phyloP scores from a whole-genome alignment of 106 monocot genomes.

The Triglochin maritima region DNA sequence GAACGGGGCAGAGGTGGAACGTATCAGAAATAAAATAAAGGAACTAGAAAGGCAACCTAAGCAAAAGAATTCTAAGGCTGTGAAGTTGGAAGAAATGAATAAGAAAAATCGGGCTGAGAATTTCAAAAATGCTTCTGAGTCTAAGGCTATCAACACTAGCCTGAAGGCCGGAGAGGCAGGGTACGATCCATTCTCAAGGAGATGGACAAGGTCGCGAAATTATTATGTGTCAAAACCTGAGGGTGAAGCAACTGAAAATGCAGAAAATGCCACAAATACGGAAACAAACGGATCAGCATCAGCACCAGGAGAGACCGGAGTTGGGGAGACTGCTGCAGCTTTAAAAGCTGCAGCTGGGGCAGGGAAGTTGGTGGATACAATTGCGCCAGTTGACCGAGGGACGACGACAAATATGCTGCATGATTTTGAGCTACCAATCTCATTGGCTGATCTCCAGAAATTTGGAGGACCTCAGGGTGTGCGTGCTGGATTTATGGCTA shows the following conservation, averaged over 20 bases:
- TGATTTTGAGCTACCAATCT: conserved; percentile 74
- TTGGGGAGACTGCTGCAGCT: conserved; percentile 56
- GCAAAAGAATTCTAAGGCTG: conserved; percentile 61
- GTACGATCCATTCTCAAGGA: conserved; percentile 92
- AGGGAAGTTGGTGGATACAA: conserved; percentile 85
- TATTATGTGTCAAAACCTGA: conserved; percentile 61
- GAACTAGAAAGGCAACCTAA: conserved; percentile 38
- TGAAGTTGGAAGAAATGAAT: conserved; percentile 83
- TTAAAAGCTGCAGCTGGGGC: conserved; percentile 74
- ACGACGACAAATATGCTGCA: conserved; percentile 60
- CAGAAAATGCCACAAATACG: conserved; percentile 11
- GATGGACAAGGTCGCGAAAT: conserved; percentile 89
- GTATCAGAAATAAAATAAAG: conserved; percentile 43
- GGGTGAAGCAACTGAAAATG: conserved; percentile 4
- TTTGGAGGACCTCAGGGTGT: conserved; percentile 64
- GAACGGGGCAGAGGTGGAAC: conserved; percentile 53
- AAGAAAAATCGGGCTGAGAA: conserved; percentile 82
- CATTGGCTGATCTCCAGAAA: conserved; percentile 56
- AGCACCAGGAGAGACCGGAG: conserved; percentile 24
- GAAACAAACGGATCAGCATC: conserved; percentile 13
- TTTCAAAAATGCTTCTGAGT: conserved; percentile 83
- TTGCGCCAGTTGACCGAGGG: conserved; percentile 68
- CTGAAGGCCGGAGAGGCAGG: conserved; percentile 93
- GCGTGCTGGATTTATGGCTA: conserved; percentile 47
- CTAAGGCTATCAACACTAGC: conserved; percentile 67